These are phyloP conservation scores for Insectozyma bohioensis DNA, from an alignment of 1,139 yeast species.

Conservation along the genomic window DNA sequence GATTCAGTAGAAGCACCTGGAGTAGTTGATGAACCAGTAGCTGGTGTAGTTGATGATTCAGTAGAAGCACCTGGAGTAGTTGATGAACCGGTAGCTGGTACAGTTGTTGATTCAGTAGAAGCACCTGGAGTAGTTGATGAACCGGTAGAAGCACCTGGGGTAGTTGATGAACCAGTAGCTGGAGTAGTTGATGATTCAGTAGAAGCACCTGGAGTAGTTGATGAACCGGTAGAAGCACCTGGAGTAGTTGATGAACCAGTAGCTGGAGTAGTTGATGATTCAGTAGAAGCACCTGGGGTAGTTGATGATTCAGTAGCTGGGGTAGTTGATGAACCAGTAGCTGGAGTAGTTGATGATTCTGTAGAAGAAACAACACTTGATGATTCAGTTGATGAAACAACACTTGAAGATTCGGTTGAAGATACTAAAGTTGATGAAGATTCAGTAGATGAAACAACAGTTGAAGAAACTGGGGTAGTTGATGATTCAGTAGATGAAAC, in stretches of 20 bases:
- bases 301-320: slow-evolving; percentile 1
- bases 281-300: not conserved
- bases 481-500: slow-evolving; percentile 8
- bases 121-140: not conserved
- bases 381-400: not conserved
- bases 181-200: not conserved
- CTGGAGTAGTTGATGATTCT: not conserved
- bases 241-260: too few relatives aligned
- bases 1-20: too few relatives aligned
- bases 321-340: slow-evolving; percentile 18
- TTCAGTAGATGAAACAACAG: not conserved
- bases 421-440: not conserved
- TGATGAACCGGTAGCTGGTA: too few relatives aligned
- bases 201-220: not conserved
- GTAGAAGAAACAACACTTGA: slow-evolving; percentile 2
- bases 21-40: too few relatives aligned
- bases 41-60: slow-evolving; percentile 5
- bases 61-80: slow-evolving; percentile 2
- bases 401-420: not conserved
- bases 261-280: slow-evolving; percentile 2
- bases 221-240: too few relatives aligned
- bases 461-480: slow-evolving; percentile 1
- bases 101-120: too few relatives aligned
- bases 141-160: too few relatives aligned
- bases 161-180: not conserved